A percentile compares a stretch with the other conserved stretches of the same genome.
Evolutionary conservation across 129 eudicot genomes (phyloP).

Genomic region (Deinandra increscens): DNA sequence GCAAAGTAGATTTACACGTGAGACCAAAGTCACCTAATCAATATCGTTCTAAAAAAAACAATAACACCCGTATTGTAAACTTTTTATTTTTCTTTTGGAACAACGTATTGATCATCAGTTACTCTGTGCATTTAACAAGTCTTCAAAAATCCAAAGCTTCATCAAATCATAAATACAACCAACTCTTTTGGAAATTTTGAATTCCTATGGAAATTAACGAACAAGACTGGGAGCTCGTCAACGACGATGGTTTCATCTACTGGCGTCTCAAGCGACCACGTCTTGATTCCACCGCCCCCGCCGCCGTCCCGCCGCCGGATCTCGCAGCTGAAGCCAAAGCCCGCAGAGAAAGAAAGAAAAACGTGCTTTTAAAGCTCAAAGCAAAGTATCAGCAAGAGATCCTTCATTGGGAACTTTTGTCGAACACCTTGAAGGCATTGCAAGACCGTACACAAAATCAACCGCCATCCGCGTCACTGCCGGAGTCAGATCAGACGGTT

Average conservation of each 20-base stretch:
- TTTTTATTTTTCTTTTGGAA: too few species aligned
- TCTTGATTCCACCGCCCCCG: conserved; percentile 38
- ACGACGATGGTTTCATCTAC: conserved; percentile 79
- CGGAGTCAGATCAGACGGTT: background rate
- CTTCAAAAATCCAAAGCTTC: background rate
- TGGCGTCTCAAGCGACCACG: conserved; percentile 59
- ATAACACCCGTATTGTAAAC: too few species aligned
- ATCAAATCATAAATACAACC: conserved; percentile 7
- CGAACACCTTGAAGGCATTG: conserved; percentile 59
- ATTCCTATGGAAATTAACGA: conserved; percentile 37
- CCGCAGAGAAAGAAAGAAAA: conserved; percentile 44
- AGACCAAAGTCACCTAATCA: too few species aligned
- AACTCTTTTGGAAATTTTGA: background rate
- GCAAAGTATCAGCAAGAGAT: conserved; percentile 54
- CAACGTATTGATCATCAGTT: too few species aligned
- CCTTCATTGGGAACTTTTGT: conserved; percentile 65
- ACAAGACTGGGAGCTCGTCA: conserved; percentile 74
- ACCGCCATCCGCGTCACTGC: background rate
- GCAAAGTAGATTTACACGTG: too few species aligned
- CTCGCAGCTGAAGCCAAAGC: conserved; percentile 46
- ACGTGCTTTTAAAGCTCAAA: conserved; percentile 45
- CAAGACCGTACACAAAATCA: conserved; percentile 37
- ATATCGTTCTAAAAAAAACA: too few species aligned
- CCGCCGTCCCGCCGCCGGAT: conserved; percentile 51
- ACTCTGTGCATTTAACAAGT: too few species aligned